Evolutionary conservation across 2,329 filamentous ascomycete genomes (phyloP), one percentile per base, ranked within the genome.

Genomic region (Ophiostoma montium): DNA sequence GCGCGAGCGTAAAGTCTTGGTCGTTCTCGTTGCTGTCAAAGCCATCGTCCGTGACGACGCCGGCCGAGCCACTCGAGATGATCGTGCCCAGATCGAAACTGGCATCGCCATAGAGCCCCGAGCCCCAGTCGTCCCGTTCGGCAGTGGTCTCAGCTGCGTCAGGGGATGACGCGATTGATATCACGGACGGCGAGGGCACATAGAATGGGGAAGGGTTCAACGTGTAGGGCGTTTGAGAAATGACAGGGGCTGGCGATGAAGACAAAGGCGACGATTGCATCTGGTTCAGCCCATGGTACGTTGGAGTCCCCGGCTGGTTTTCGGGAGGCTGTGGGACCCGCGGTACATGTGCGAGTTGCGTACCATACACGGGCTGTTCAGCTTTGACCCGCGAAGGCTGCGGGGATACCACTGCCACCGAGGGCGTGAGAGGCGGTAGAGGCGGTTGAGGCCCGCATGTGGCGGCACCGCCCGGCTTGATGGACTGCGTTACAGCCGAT

Each of bases 401-500:
- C 7, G 39, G 21, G 5, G 39, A 30, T 15, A n/a, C 23, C 16
- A n/a, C 23, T 16, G 23, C 30, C 15, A 23, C 23, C 3, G 30
- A 12, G 10, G 39, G 16, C 3, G 21, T 21, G 10, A n/a, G n/a
- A n/a, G 23, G 21, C 6, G 39, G 30, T 11, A 9, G 21, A 16
- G 38, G 30, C 11, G 38, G 30, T 8, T 12, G 30, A 11, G 39
- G 30, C 19, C 21, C 8, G 21, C 39, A 5, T 18, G 43, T 11
- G 1, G 30, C 9, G 3, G 15, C 12, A 10, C 32, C 13, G 13
- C 18, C 39, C 15, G 39, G 39, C 39, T 42, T 42, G 18, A 55
- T 50, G 0, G 52, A 54, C n/a, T 42, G 39, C 1, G 52, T 48
- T 2, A 46, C 52, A 1, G 51, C 50, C 5, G 47, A 41, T 0